Evolutionary conservation across 768 basidiomycete species (phyloP), one percentile per base, ranked within the genome.

Genomic region (Kwoniella heveanensis): DNA sequence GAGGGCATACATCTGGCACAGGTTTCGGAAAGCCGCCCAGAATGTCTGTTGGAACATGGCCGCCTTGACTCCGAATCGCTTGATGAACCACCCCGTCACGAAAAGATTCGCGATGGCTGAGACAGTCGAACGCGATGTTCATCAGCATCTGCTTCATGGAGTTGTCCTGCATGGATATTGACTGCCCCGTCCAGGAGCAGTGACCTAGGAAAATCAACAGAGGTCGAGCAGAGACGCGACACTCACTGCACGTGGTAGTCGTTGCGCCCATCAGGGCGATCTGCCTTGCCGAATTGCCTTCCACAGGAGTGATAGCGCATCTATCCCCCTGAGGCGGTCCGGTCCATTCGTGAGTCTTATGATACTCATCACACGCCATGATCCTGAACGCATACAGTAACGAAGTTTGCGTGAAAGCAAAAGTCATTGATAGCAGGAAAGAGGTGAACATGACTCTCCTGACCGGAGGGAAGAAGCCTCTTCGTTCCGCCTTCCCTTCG

Each of bases 41-140:
- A 65, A 52, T 0, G 79, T 72, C 49, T 80, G 80, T 12, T 69
- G 62, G 37, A 78, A 63, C 62, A 80, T 69, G 4, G 79, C 73
- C 0, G 62, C 52, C 44, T 73, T 69, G 5, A 72, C 57, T 0
- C 80, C 80, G 55, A 56, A 73, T 1, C 49, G 50, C 25, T 70
- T 66, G 25, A 76, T 74, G 54, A 72, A 64, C 48, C 46, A 73
- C 0, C 74, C 73, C 0, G 79, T 79, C 3, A 73, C 60, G 62
- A 80, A 68, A 15, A 80, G 68, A 55, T 80, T 80, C 44, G 77
- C 52, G 17, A 77, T 66, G 15, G 70, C 76, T 60, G 49, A n/a
- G n/a, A n/a, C n/a, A n/a, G n/a, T n/a, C n/a, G n/a, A n/a, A n/a
- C n/a, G n/a, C n/a, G n/a, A n/a, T n/a, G n/a, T n/a, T n/a, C n/a